These are phyloP conservation scores for Rhododendron griersonianum DNA, from an alignment of 148 eudicot genomes.

Conservation along the genomic window DNA sequence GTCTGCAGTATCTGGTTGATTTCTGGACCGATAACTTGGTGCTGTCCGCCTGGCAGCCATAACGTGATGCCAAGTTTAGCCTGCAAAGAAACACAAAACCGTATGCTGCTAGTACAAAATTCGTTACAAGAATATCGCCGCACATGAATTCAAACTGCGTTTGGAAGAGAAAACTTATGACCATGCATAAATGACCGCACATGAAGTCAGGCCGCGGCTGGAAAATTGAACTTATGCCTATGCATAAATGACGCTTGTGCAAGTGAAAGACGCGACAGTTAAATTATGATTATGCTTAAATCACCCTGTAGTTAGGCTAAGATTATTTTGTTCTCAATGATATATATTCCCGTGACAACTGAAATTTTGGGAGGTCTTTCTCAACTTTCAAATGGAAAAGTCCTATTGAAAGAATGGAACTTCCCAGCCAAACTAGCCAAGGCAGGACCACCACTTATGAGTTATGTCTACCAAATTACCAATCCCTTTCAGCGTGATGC, in stretches of 20 bases:
- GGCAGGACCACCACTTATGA: neutral
- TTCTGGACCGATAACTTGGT: neutral
- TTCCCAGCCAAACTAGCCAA: neutral
- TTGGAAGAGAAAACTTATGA: neutral
- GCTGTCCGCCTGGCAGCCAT: neutral
- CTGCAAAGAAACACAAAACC: constrained; percentile 7
- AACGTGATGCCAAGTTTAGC: neutral
- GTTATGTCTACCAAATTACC: neutral
- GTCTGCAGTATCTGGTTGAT: neutral
- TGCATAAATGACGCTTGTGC: too few relatives aligned
- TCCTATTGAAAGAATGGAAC: neutral
- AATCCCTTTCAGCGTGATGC: neutral
- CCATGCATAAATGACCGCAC: neutral
- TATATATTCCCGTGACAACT: neutral
- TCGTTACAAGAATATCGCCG: neutral
- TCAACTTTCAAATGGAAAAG: neutral
- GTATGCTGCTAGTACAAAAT: neutral
- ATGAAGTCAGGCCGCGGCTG: neutral
- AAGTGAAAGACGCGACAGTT: too few relatives aligned
- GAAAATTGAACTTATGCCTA: neutral
- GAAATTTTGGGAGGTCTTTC: neutral
- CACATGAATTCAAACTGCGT: neutral
- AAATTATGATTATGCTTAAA: too few relatives aligned
- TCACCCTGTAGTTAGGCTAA: too few relatives aligned
- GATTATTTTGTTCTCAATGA: neutral